Evolutionary conservation across 1,284 basidiomycete species (phyloP).

Genomic region (Veloboletus limbatus): DNA sequence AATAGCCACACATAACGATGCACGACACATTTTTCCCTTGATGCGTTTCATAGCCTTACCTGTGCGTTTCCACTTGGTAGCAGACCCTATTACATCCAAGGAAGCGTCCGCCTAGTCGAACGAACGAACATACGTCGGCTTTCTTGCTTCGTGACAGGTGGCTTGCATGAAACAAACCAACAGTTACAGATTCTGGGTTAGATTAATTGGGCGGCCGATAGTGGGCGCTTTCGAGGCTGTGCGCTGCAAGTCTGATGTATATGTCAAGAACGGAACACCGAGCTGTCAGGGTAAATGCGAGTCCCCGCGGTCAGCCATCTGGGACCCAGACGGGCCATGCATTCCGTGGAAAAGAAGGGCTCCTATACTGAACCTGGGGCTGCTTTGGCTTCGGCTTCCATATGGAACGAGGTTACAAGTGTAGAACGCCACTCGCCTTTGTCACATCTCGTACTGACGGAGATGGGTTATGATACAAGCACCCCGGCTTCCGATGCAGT

Average conservation of each 20-base stretch:
- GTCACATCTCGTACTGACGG: conserved; percentile 15
- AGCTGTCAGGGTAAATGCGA: conserved; percentile 5
- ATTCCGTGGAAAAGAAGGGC: conserved; percentile 12
- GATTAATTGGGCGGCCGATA: background rate
- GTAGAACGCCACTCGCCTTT: conserved; percentile 25
- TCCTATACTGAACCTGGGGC: background rate
- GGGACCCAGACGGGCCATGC: background rate
- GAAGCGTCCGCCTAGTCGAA: too few relatives aligned
- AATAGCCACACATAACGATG: too few relatives aligned
- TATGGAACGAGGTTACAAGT: conserved; percentile 10
- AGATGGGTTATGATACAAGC: conserved; percentile 8
- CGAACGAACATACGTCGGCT: background rate
- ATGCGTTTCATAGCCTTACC: too few relatives aligned
- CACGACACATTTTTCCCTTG: too few relatives aligned
- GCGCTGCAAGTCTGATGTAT: conserved; percentile 5
- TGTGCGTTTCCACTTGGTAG: too few relatives aligned
- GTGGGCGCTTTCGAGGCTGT: conserved; percentile 2
- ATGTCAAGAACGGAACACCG: conserved; percentile 4
- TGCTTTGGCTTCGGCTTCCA: conserved; percentile 13
- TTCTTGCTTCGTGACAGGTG: background rate
- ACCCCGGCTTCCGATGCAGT: too few relatives aligned
- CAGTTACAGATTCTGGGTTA: background rate
- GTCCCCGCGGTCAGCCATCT: background rate
- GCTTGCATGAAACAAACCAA: conserved; percentile 3
- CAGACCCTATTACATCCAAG: too few relatives aligned